Percentiles rank a stretch among this genome's conserved stretches.
Evolutionary conservation across 148 eudicot genomes (phyloP).

Genomic region (Oxyria digyna): DNA sequence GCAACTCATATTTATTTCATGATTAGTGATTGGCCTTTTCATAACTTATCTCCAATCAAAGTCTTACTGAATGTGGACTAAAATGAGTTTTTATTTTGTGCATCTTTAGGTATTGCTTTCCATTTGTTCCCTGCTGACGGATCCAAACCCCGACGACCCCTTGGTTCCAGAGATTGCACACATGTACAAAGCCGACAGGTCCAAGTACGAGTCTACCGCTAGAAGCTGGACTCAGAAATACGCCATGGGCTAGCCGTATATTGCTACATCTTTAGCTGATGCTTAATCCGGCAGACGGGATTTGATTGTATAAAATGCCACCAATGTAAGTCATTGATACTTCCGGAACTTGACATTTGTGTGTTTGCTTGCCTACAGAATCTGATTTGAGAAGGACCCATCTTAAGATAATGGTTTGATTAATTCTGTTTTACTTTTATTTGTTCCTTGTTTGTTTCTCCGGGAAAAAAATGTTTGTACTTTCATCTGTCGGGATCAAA

Average conservation of each 20-base stretch:
- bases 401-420: neutral
- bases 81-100: neutral
- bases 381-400: neutral
- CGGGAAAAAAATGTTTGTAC: neutral
- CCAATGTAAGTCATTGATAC: neutral
- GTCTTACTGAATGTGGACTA: neutral
- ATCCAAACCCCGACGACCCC: constrained; percentile 63
- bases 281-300: neutral
- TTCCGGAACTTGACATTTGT: neutral
- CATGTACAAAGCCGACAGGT: constrained; percentile 53
- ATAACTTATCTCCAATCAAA: too few species aligned
- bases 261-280: neutral
- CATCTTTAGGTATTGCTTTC: constrained; percentile 49
- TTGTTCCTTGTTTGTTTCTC: neutral
- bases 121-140: constrained; percentile 53
- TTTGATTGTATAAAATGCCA: neutral
- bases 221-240: constrained; percentile 75
- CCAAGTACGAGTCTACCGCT: constrained; percentile 58
- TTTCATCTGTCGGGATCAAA: neutral
- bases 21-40: neutral
- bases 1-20: neutral
- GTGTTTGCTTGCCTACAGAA: neutral
- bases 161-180: constrained; percentile 66
- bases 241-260: constrained; percentile 42
- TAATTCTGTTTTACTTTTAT: neutral